phyloP scores from a whole-genome alignment of 2,329 filamentous ascomycete genomes.

The Aureobasidium vineae region DNA sequence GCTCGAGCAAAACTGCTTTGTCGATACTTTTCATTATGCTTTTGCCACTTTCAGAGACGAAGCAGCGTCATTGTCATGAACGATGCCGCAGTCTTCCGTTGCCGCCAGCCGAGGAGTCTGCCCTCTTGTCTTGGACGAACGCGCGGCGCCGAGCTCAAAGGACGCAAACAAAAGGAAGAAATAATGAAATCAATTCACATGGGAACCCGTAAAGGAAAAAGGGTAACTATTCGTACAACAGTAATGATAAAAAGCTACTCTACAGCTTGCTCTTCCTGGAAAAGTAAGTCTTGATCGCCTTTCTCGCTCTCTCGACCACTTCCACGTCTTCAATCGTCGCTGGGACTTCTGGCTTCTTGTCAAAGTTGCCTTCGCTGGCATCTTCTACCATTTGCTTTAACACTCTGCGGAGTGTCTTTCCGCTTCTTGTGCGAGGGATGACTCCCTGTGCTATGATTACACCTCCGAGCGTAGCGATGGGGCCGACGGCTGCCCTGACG shows the following conservation, averaged over 20 bases:
- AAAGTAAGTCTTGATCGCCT: constrained; percentile 75
- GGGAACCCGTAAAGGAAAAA: neutral
- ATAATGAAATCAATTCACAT: constrained; percentile 3
- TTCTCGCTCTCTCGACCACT: constrained; percentile 71
- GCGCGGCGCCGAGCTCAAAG: constrained; percentile 15
- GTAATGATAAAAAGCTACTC: neutral
- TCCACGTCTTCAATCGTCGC: constrained; percentile 80
- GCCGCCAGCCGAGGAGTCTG: neutral
- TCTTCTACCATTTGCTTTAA: constrained; percentile 82
- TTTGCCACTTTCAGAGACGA: neutral
- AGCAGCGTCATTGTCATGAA: neutral
- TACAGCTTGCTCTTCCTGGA: constrained; percentile 40
- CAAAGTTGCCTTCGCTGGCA: constrained; percentile 69
- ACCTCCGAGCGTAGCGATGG: constrained; percentile 81
- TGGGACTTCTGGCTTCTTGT: constrained; percentile 69
- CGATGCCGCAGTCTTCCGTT: neutral
- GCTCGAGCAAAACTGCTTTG: neutral
- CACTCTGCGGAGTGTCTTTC: constrained; percentile 82
- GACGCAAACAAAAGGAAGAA: neutral
- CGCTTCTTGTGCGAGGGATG: constrained; percentile 89
- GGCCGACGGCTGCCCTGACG: constrained; percentile 78
- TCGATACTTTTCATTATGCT: neutral
- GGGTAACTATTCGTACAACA: neutral
- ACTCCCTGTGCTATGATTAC: constrained; percentile 81
- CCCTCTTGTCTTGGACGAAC: constrained; percentile 2